These are phyloP conservation scores for Capronia epimyces DNA, from an alignment of 2,329 filamentous ascomycete species.

Conservation along the genomic window DNA sequence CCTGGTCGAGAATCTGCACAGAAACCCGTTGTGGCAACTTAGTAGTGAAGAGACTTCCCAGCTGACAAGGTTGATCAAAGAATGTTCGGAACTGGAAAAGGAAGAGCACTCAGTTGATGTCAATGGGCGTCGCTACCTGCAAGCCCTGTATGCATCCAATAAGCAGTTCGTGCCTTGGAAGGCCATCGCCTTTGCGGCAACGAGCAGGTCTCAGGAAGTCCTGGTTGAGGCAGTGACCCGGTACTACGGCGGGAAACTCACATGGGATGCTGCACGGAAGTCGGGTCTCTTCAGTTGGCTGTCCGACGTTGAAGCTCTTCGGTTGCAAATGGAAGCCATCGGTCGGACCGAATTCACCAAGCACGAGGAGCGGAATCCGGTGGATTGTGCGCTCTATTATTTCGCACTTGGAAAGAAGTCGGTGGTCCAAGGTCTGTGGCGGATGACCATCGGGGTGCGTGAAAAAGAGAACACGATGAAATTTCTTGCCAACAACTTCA, in stretches of 20 bases:
- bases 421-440: constrained; percentile 84
- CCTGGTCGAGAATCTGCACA: constrained; percentile 72
- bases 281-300: constrained; percentile 96
- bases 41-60: constrained; percentile 48
- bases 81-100: constrained; percentile 74
- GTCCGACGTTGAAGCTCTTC: constrained; percentile 66
- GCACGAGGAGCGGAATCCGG: constrained; percentile 73
- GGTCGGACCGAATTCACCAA: constrained; percentile 91
- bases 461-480: constrained; percentile 77
- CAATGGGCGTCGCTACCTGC: constrained; percentile 72
- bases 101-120: constrained; percentile 85
- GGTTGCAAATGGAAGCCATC: constrained; percentile 77
- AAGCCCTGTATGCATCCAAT: constrained; percentile 65
- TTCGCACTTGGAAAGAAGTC: constrained; percentile 86
- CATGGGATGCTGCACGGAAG: constrained; percentile 80
- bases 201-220: constrained; percentile 66
- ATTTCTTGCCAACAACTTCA: constrained; percentile 85
- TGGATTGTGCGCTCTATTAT: constrained; percentile 88
- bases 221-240: constrained; percentile 73
- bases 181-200: constrained; percentile 78
- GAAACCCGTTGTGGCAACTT: constrained; percentile 68
- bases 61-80: constrained; percentile 78
- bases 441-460: constrained; percentile 83
- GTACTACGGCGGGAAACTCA: constrained; percentile 71
- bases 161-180: constrained; percentile 49